A percentile compares a stretch with the other conserved stretches of the same genome.
Evolutionary conservation across 768 basidiomycete species (phyloP).

Genomic region (Leccinum truebloodii): DNA sequence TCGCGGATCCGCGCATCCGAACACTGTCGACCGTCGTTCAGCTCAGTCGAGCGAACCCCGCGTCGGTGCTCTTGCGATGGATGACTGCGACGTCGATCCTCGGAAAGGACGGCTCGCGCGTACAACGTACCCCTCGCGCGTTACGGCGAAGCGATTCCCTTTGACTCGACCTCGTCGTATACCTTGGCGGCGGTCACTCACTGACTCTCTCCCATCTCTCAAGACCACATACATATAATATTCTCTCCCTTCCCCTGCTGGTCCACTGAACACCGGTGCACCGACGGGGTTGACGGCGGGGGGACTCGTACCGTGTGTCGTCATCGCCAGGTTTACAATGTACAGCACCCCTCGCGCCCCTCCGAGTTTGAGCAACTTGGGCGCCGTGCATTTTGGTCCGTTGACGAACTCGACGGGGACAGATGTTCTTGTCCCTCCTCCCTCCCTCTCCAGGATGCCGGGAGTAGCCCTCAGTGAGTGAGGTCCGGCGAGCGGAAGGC

Average conservation of each 20-base stretch:
- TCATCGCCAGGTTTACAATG: background rate
- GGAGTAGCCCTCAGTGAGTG: background rate
- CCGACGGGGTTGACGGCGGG: background rate
- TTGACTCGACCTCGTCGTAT: background rate
- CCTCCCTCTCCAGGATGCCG: background rate
- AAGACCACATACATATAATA: background rate
- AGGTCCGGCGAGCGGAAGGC: background rate
- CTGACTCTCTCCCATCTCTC: background rate
- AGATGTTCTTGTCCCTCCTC: too few relatives aligned
- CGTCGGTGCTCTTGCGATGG: constrained; percentile 66
- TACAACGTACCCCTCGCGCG: constrained; percentile 9
- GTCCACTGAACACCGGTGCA: background rate
- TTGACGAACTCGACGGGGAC: background rate
- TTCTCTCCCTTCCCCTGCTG: background rate
- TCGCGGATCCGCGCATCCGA: constrained; percentile 34
- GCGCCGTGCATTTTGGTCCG: background rate
- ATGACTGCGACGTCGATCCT: constrained; percentile 71
- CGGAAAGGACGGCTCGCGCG: constrained; percentile 23
- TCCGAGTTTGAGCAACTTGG: background rate
- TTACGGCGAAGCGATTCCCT: background rate
- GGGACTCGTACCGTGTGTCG: too few relatives aligned
- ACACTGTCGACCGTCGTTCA: constrained; percentile 24
- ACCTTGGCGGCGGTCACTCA: background rate
- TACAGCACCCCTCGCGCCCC: background rate
- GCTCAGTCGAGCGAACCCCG: constrained; percentile 28